A percentile compares a stretch with the other conserved stretches of the same genome.
Conservation (phyloP, 2,329 filamentous ascomycete genomes). For the Cladosporium sp. region DNA sequence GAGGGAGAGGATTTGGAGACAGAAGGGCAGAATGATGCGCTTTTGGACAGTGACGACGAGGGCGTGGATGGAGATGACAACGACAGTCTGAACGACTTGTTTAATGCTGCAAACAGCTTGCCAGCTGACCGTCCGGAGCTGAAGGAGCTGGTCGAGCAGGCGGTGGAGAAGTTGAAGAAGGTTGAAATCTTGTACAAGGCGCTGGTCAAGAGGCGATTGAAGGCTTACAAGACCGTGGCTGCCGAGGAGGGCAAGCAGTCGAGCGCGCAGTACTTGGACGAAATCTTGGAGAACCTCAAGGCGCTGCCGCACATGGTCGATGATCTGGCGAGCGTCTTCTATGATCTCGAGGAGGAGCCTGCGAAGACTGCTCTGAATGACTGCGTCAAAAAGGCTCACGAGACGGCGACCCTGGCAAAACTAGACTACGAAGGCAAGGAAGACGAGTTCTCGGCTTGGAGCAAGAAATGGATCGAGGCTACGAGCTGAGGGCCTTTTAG, state of each 20-base stretch:
- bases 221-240: slow-evolving; percentile 28
- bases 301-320: slow-evolving; percentile 63
- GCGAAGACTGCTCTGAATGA: slow-evolving; percentile 57
- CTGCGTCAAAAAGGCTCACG: slow-evolving; percentile 57
- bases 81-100: slow-evolving; percentile 62
- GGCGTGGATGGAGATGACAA: slow-evolving; percentile 38
- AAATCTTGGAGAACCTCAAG: slow-evolving; percentile 52
- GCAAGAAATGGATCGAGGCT: slow-evolving; percentile 48
- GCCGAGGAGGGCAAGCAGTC: slow-evolving; percentile 15
- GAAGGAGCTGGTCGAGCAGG: slow-evolving; percentile 59
- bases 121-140: slow-evolving; percentile 62
- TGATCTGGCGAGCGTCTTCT: slow-evolving; percentile 67
- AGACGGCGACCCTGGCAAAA: slow-evolving; percentile 51
- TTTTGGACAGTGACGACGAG: slow-evolving; percentile 36
- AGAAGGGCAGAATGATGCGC: slow-evolving; percentile 31
- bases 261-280: slow-evolving; percentile 44
- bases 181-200: slow-evolving; percentile 65
- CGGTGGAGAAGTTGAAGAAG: slow-evolving; percentile 62
- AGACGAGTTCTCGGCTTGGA: slow-evolving; percentile 78
- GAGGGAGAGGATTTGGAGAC: slow-evolving; percentile 53
- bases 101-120: slow-evolving; percentile 58
- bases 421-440: slow-evolving; percentile 58
- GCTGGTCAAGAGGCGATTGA: slow-evolving; percentile 64
- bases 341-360: slow-evolving; percentile 57
- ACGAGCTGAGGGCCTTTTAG: slow-evolving; percentile 20